Evolutionary conservation across 23 red algal species (phyloP), one percentile per base, ranked within the genome.

Genomic region (Gracilariopsis chorda): DNA sequence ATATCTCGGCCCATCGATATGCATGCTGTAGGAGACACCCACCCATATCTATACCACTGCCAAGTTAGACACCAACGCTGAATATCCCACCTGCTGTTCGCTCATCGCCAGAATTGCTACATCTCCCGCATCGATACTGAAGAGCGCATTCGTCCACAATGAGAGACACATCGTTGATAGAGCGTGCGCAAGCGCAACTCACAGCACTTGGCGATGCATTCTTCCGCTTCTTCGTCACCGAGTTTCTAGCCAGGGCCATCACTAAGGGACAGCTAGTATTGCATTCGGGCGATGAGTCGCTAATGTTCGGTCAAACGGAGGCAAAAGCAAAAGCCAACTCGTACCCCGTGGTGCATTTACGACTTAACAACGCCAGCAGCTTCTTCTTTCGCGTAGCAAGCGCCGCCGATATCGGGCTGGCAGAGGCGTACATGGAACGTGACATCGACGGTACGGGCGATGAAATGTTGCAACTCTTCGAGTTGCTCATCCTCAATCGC

Each of bases 321-420:
- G 45, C 39, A 10, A 39, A 28, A n/a, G 76, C 88, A n/a, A 21
- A 25, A 20, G 56, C 52, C 44, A 57, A 23, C 23, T 61, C 44
- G 13, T 44, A 47, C 21, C 88, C 88, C 7, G 60, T 73, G 12
- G 88, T 76, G 28, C 28, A 20, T 4, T 25, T 92, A 6, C 34
- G 34, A 13, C 53, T 92, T 7, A 10, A 55, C 46, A 64, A 92
- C 64, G 17, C 88, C 7, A 12, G 36, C 10, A 16, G 29, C 32
- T 98, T 95, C 65, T 98, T 92, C 68, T 29, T 76, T 2, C 96
- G 93, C 44, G 71, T 98, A 29, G 82, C 87, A 13, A 52, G 87
- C 10, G 63, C 56, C 36, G 93, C 93, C 34, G 96, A 98, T 46
- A 98, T 98, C 63, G 96, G 96, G 34, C 79, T 98, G 36, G 96